These are phyloP conservation scores for Solanum pimpinellifolium DNA, from an alignment of 257 asterid species.

Conservation along the genomic window DNA sequence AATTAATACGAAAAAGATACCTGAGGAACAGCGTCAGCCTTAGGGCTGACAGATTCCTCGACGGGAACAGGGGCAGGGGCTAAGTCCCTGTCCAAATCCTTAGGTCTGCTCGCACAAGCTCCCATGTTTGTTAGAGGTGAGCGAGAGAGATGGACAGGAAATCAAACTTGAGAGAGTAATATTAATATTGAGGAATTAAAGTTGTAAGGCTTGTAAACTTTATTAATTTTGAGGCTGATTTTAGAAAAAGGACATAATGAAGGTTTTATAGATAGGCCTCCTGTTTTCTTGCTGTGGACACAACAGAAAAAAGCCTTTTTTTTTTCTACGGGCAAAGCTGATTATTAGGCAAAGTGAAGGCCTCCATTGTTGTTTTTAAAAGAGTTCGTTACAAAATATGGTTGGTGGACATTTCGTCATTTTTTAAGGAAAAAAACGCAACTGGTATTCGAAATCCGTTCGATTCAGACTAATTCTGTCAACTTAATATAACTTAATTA, in stretches of 20 bases:
- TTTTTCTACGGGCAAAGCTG: neutral
- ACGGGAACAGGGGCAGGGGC: constrained; percentile 3
- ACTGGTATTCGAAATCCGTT: too few species aligned
- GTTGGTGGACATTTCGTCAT: neutral
- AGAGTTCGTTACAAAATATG: neutral
- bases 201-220: neutral
- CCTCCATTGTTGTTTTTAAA: neutral
- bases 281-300: neutral
- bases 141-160: neutral
- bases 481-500: too few species aligned
- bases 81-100: constrained; percentile 1
- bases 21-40: neutral
- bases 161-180: neutral
- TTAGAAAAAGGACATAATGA: neutral
- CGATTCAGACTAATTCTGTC: neutral
- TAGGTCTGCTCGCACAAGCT: constrained; percentile 11
- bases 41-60: neutral
- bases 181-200: neutral
- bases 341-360: neutral
- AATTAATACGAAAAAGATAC: neutral
- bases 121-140: neutral
- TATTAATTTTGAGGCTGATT: neutral
- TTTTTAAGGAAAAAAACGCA: too few species aligned
- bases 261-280: neutral
- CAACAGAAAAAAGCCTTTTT: neutral